Percentiles rank a stretch among this genome's conserved stretches.
Evolutionary conservation across 768 basidiomycete species (phyloP).

Genomic region (Serendipita sp.): DNA sequence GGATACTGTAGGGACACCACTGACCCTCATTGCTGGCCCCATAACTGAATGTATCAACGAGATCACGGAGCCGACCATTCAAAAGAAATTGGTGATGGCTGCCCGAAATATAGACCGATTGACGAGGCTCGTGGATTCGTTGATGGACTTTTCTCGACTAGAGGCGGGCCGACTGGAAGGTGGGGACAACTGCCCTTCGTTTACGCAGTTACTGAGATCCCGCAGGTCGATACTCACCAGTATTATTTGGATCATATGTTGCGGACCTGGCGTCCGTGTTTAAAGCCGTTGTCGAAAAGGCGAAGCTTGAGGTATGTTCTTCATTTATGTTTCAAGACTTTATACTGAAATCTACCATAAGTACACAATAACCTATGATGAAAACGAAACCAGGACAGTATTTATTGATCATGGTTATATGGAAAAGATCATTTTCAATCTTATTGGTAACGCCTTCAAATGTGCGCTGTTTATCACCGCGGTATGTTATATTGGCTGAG

Average conservation of each 20-base stretch:
- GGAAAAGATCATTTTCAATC: constrained; percentile 19
- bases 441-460: constrained; percentile 23
- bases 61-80: constrained; percentile 11
- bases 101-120: constrained; percentile 21
- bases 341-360: not conserved
- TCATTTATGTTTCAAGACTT: not conserved
- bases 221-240: constrained; percentile 18
- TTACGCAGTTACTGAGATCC: not conserved
- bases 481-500: constrained; percentile 13
- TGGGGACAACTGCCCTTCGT: not conserved
- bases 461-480: constrained; percentile 10
- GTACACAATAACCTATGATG: constrained; percentile 18
- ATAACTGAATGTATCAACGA: constrained; percentile 12
- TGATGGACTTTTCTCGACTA: constrained; percentile 25
- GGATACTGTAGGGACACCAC: constrained; percentile 13
- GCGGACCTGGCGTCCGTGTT: constrained; percentile 22
- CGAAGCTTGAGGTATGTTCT: constrained; percentile 8
- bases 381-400: constrained; percentile 10
- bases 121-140: constrained; percentile 20
- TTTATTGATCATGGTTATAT: constrained; percentile 20
- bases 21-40: constrained; percentile 17
- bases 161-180: constrained; percentile 18
- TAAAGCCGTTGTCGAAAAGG: constrained; percentile 20
- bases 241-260: constrained; percentile 18
- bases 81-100: constrained; percentile 13